Evolutionary conservation across 257 asterid species (phyloP), one percentile per base, ranked within the genome.

Genomic region (Petunia secreta): DNA sequence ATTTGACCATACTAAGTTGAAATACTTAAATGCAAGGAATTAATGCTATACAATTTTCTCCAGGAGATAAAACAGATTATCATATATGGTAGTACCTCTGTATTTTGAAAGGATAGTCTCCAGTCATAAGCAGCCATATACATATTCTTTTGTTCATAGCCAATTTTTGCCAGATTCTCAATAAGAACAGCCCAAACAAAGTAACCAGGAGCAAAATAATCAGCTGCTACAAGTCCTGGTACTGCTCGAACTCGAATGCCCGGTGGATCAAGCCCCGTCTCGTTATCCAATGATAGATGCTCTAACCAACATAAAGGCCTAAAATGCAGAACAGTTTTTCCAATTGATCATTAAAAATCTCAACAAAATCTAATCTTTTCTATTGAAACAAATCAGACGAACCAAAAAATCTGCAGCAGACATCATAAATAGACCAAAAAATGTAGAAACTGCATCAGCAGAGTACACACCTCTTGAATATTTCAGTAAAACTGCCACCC

Each of bases 401-500:
- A 6, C 53, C 53, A 48, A 48, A 9, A 48, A 48, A 9, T 48
- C 53, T 48, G 8, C 6, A 48, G 53, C 53, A 3, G 25, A 4
- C 9, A 4, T 0, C 64, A 59, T 59, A 60, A 60, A 1, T 0
- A 60, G 66, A 5, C 25, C 25, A 25, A 25, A 25, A 25, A 25
- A 25, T 25, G 25, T 25, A 25, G 25, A 15, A 57, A 54, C 15
- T n/a, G 63, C 6, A 2, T 15, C 37, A n/a, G n/a, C 9, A 6
- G 62, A 69, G 63, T 15, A 57, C 85, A 48, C 71, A 92, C 98
- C 98, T 93, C 75, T 80, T 91, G 87, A 91, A 89, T n/a, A 93
- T 88, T 66, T 91, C 92, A 11, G 92, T 79, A 82, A 95, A 93
- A 84, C 92, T 85, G 38, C 97, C 98, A 11, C 94, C 99, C 98